Evolutionary conservation across 768 basidiomycete genomes (phyloP).

Genomic region (Porpolomopsis calyptriformis): DNA sequence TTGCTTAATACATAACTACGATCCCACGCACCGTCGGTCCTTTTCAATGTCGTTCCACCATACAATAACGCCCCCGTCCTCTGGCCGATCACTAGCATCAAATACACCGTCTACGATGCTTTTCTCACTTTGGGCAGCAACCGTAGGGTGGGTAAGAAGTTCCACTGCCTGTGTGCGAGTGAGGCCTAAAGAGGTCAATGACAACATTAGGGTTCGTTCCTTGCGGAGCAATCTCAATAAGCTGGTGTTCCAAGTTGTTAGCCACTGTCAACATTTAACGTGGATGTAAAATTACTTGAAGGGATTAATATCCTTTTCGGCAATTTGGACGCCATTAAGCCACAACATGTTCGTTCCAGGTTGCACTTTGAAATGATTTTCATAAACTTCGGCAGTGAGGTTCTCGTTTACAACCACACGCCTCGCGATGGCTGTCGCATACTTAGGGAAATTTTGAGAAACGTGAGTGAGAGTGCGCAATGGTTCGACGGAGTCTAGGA

Average conservation of each 20-base stretch:
- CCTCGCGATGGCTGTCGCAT: slow-evolving; percentile 63
- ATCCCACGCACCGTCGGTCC: slow-evolving; percentile 49
- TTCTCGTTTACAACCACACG: slow-evolving; percentile 45
- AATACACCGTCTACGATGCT: slow-evolving; percentile 63
- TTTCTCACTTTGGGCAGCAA: slow-evolving; percentile 36
- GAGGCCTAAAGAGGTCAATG: slow-evolving; percentile 54
- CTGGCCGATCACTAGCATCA: slow-evolving; percentile 79
- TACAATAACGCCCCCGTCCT: slow-evolving; percentile 62
- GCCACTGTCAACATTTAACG: background rate
- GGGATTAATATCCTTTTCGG: slow-evolving; percentile 55
- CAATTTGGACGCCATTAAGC: slow-evolving; percentile 67
- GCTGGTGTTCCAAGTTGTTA: slow-evolving; percentile 8
- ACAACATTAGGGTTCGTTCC: slow-evolving; percentile 53
- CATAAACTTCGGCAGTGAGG: slow-evolving; percentile 44
- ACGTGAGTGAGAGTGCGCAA: slow-evolving; percentile 54
- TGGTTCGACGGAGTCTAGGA: slow-evolving; percentile 46
- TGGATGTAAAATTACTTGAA: slow-evolving; percentile 27
- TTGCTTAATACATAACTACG: background rate
- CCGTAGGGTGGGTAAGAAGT: slow-evolving; percentile 59
- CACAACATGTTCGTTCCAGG: slow-evolving; percentile 53
- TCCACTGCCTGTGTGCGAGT: slow-evolving; percentile 56
- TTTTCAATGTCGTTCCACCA: slow-evolving; percentile 93
- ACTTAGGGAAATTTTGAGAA: slow-evolving; percentile 84
- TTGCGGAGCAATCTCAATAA: slow-evolving; percentile 62
- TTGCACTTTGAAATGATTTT: slow-evolving; percentile 44